These are phyloP conservation scores for Arthroderma sp. DNA, from an alignment of 2,329 filamentous ascomycete genomes.

Conservation along the genomic window DNA sequence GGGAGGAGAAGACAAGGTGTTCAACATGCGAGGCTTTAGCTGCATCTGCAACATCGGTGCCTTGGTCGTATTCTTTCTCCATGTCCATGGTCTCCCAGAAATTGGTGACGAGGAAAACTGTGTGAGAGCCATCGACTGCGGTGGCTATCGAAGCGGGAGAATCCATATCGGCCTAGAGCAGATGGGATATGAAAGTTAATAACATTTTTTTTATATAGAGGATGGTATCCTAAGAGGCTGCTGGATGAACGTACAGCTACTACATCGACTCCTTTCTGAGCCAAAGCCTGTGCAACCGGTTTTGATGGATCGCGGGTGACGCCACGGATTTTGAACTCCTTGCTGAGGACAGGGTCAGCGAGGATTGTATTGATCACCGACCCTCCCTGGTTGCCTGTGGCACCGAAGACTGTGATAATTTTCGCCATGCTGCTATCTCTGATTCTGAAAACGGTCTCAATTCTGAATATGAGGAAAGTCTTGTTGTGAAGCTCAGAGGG, in stretches of 20 bases:
- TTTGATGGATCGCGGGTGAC: slow-evolving; percentile 36
- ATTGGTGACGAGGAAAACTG: slow-evolving; percentile 37
- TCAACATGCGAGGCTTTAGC: slow-evolving; percentile 14
- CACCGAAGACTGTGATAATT: slow-evolving; percentile 36
- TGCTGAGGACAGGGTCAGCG: slow-evolving; percentile 31
- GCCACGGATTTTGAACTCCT: slow-evolving; percentile 36
- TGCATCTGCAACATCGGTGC: slow-evolving; percentile 27
- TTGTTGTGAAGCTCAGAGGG: no score
- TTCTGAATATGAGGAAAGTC: no score
- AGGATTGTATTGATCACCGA: slow-evolving; percentile 36
- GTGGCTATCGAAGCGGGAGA: slow-evolving; percentile 25
- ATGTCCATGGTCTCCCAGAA: slow-evolving; percentile 28
- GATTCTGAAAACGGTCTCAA: no score
- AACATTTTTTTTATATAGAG: slow-evolving; percentile 6
- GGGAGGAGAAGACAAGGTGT: slow-evolving; percentile 31
- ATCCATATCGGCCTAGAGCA: slow-evolving; percentile 29
- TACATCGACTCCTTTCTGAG: slow-evolving; percentile 19
- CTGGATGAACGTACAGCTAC: no score
- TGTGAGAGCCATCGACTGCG: slow-evolving; percentile 24
- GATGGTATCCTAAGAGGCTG: no score
- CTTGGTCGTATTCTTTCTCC: slow-evolving; percentile 25
- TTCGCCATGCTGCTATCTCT: not conserved
- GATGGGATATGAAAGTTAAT: not conserved
- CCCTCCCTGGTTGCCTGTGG: slow-evolving; percentile 41
- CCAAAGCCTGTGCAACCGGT: slow-evolving; percentile 17